These are phyloP conservation scores for Rutidosis leptorrhynchoides DNA, from an alignment of 129 eudicot genomes.

Conservation along the genomic window DNA sequence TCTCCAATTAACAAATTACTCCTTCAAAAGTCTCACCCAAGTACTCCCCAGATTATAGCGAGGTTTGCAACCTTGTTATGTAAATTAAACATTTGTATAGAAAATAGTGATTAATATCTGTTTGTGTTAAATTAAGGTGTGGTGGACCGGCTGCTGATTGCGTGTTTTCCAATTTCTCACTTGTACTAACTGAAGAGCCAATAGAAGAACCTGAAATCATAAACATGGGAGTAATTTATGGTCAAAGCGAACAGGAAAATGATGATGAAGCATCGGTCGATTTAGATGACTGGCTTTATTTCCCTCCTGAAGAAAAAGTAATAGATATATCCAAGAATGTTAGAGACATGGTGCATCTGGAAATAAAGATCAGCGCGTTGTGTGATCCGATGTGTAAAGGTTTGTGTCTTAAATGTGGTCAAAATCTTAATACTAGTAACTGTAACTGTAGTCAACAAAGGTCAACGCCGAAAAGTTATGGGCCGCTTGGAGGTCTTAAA, in stretches of 20 bases:
- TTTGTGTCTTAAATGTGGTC: conserved; percentile 67
- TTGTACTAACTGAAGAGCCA: conserved; percentile 76
- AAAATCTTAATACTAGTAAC: conserved; percentile 53
- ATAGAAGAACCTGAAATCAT: conserved; percentile 67
- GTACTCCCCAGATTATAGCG: no score
- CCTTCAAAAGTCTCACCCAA: no score
- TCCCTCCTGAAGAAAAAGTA: conserved; percentile 65
- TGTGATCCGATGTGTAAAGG: conserved; percentile 84
- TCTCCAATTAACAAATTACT: no score
- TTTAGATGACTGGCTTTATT: conserved; percentile 71
- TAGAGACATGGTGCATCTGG: conserved; percentile 82
- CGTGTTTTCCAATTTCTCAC: conserved; percentile 67
- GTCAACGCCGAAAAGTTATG: conserved; percentile 37
- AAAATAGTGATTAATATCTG: not conserved
- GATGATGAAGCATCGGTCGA: conserved; percentile 53
- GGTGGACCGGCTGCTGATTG: conserved; percentile 75
- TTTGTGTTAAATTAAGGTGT: conserved; percentile 49
- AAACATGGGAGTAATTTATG: conserved; percentile 60
- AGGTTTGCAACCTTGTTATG: no score
- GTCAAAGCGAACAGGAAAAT: conserved; percentile 50
- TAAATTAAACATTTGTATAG: not conserved
- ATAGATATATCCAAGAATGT: conserved; percentile 82
- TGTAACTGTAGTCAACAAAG: conserved; percentile 51
- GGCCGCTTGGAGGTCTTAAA: conserved; percentile 67
- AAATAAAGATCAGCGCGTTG: conserved; percentile 56